A percentile compares a stretch with the other conserved stretches of the same genome.
Evolutionary conservation across 2,329 filamentous ascomycete species (phyloP).

Genomic region (Ramichloridium luteum): DNA sequence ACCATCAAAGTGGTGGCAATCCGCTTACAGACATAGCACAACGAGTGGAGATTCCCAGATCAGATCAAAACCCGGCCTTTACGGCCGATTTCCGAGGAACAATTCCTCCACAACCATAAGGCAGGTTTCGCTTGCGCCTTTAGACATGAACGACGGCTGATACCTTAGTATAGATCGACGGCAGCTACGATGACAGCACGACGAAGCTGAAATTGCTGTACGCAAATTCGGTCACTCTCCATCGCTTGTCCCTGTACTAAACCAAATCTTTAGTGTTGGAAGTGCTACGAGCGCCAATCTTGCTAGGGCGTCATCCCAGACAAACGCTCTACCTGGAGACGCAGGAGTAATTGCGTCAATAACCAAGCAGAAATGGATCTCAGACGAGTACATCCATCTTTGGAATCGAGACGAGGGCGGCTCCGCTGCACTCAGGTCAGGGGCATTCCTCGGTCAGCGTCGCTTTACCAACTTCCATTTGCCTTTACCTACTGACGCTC

Average conservation of each 20-base stretch:
- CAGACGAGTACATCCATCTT: slow-evolving; percentile 24
- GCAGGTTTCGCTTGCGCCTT: slow-evolving; percentile 3
- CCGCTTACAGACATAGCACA: slow-evolving; percentile 12
- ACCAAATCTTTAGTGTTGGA: slow-evolving; percentile 10
- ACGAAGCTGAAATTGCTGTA: slow-evolving; percentile 25
- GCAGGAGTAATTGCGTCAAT: slow-evolving; percentile 16
- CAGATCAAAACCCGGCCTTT: slow-evolving; percentile 20
- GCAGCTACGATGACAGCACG: slow-evolving; percentile 25
- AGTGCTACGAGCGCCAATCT: slow-evolving; percentile 20
- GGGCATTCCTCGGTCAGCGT: slow-evolving; percentile 20
- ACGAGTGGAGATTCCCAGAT: slow-evolving; percentile 21
- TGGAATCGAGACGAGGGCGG: slow-evolving; percentile 24
- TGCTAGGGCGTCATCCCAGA: slow-evolving; percentile 12
- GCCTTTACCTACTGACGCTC: slow-evolving; percentile 1
- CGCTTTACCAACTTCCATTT: background rate
- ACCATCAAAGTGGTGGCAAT: slow-evolving; percentile 1
- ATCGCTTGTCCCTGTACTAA: background rate
- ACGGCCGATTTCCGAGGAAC: slow-evolving; percentile 21
- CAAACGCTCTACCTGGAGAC: slow-evolving; percentile 17
- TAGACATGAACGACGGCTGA: background rate
- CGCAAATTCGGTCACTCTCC: slow-evolving; percentile 4
- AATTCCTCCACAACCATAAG: slow-evolving; percentile 24
- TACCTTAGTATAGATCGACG: slow-evolving; percentile 16
- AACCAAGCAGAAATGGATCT: slow-evolving; percentile 22
- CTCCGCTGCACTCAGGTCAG: slow-evolving; percentile 20